phyloP scores from a whole-genome alignment of 768 basidiomycete genomes.

The Pulveroboletus sp. region DNA sequence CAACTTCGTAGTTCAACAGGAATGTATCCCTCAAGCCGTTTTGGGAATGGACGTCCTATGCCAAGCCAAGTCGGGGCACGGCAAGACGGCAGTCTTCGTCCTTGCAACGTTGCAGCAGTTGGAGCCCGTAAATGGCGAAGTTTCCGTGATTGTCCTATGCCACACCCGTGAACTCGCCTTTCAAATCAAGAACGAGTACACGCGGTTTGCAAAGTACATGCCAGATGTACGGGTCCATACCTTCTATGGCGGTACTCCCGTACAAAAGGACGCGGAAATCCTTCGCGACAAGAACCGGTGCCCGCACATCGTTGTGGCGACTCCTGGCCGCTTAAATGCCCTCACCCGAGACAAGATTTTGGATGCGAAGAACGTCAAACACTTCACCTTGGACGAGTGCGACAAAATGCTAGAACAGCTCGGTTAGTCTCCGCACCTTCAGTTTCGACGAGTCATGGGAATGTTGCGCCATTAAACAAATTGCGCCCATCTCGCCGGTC shows the following conservation, averaged over 20 bases:
- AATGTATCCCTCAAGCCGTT: constrained; percentile 99
- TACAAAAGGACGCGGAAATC: constrained; percentile 89
- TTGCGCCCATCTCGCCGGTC: constrained; percentile 41
- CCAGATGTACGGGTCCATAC: constrained; percentile 96
- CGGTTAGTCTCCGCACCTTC: constrained; percentile 86
- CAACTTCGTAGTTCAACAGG: constrained; percentile 82
- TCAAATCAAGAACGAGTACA: constrained; percentile 99
- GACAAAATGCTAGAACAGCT: constrained; percentile 99
- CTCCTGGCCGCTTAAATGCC: constrained; percentile 95
- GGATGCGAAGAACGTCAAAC: constrained; percentile 95
- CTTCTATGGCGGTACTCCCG: constrained; percentile 96
- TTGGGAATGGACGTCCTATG: constrained; percentile 99
- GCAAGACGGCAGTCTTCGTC: constrained; percentile 99
- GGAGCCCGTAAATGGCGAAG: constrained; percentile 97
- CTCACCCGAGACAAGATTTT: constrained; percentile 93
- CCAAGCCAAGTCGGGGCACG: constrained; percentile 98
- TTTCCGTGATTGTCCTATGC: constrained; percentile 95
- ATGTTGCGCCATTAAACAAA: constrained; percentile 45
- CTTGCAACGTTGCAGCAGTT: constrained; percentile 97
- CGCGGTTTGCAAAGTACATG: constrained; percentile 99
- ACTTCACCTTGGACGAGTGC: constrained; percentile 99
- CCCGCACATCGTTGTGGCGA: constrained; percentile 98
- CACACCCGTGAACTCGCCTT: constrained; percentile 99
- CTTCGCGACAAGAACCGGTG: constrained; percentile 96
- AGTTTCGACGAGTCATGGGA: constrained; percentile 54